Evolutionary conservation across 164 flowering plant genomes (phyloP).

Genomic region (Magnolia officinalis): DNA sequence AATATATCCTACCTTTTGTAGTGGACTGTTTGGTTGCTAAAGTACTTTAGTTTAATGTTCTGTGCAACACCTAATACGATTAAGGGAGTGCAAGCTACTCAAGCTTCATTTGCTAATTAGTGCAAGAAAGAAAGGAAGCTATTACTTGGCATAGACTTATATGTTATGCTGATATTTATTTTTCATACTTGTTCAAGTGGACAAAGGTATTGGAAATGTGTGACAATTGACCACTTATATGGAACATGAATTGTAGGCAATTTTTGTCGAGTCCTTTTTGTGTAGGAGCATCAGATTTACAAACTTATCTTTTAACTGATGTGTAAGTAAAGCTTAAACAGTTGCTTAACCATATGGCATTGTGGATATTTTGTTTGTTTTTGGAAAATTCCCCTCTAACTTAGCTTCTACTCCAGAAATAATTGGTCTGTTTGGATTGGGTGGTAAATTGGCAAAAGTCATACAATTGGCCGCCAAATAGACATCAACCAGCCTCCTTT

Average conservation of each 20-base stretch:
- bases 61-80: background rate
- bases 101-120: background rate
- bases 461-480: background rate
- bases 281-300: background rate
- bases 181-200: background rate
- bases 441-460: background rate
- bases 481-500: background rate
- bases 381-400: too few relatives aligned
- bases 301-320: background rate
- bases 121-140: background rate
- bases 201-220: background rate
- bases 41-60: background rate
- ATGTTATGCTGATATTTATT: background rate
- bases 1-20: background rate
- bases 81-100: background rate
- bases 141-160: background rate
- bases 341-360: background rate
- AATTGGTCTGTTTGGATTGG: too few relatives aligned
- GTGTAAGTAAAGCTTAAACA: background rate
- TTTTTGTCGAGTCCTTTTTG: too few relatives aligned
- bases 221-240: background rate
- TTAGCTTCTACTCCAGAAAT: background rate
- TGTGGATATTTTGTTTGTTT: background rate
- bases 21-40: background rate
- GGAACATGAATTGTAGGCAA: background rate